Conservation (phyloP, 148 eudicot species). For the Simmondsia chinensis region DNA sequence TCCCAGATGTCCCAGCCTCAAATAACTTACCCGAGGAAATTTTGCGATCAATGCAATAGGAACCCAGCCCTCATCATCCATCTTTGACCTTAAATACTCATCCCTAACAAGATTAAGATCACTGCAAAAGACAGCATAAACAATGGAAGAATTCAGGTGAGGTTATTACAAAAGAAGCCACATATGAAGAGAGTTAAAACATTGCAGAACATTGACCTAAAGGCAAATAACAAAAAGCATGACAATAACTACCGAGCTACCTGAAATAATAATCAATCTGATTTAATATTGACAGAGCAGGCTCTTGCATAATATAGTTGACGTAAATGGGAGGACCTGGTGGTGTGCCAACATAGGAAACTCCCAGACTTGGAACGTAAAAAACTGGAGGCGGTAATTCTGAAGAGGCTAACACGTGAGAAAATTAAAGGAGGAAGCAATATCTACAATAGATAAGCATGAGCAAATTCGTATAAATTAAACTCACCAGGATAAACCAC, state of each 20-base stretch:
- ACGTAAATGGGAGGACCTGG: slow-evolving; percentile 9
- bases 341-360: slow-evolving; percentile 21
- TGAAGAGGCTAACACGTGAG: slow-evolving; percentile 1
- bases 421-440: neutral
- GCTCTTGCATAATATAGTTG: slow-evolving; percentile 17
- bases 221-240: neutral
- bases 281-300: slow-evolving; percentile 20
- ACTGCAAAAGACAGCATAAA: slow-evolving; percentile 36
- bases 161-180: neutral
- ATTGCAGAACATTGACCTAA: neutral
- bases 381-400: slow-evolving; percentile 17
- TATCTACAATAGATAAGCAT: neutral
- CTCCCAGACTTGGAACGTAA: slow-evolving; percentile 22
- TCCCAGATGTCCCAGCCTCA: no score
- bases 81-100: slow-evolving; percentile 34
- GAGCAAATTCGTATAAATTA: neutral
- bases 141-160: no score
- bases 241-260: slow-evolving; percentile 12
- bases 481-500: slow-evolving; percentile 37
- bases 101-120: slow-evolving; percentile 52
- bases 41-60: slow-evolving; percentile 35
- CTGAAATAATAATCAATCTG: slow-evolving; percentile 73
- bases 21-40: slow-evolving; percentile 52
- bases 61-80: slow-evolving; percentile 79
- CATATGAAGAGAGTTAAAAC: neutral